Evolutionary conservation across 1,284 basidiomycete genomes (phyloP).

Genomic region (Tranzscheliella williamsii): DNA sequence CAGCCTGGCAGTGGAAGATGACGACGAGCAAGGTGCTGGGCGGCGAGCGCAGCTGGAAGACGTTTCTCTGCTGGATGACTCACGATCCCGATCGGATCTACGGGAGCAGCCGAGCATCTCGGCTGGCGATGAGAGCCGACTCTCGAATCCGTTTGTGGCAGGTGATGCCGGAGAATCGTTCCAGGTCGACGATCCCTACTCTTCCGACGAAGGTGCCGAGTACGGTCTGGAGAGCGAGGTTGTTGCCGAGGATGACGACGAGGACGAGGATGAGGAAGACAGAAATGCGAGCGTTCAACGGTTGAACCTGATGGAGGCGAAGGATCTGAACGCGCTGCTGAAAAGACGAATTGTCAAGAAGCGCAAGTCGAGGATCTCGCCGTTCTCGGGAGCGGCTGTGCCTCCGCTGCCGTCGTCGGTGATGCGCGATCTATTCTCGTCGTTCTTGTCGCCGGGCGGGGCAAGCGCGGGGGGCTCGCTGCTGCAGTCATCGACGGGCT

Average conservation of each 20-base stretch:
- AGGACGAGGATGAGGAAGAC: conserved; percentile 15
- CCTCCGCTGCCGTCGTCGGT: conserved; percentile 27
- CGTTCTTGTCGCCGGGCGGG: conserved; percentile 19
- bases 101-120: background rate
- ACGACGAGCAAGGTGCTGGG: conserved; percentile 15
- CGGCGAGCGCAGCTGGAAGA: conserved; percentile 7
- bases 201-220: conserved; percentile 18
- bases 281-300: conserved; percentile 3
- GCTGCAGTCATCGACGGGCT: background rate
- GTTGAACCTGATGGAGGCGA: conserved; percentile 26
- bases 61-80: conserved; percentile 2
- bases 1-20: conserved; percentile 15
- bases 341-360: conserved; percentile 36
- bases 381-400: conserved; percentile 11
- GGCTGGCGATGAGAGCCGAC: conserved; percentile 7
- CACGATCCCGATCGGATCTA: background rate
- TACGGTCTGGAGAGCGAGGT: conserved; percentile 13
- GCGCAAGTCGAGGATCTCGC: conserved; percentile 22
- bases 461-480: conserved; percentile 2
- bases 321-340: conserved; percentile 34
- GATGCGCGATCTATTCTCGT: conserved; percentile 29
- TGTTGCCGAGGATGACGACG: conserved; percentile 4
- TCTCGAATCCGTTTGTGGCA: conserved; percentile 1
- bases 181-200: conserved; percentile 20
- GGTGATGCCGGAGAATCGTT: conserved; percentile 12